phyloP scores from a whole-genome alignment of 352 stramenopile species.

The Globisporangium parvum region DNA sequence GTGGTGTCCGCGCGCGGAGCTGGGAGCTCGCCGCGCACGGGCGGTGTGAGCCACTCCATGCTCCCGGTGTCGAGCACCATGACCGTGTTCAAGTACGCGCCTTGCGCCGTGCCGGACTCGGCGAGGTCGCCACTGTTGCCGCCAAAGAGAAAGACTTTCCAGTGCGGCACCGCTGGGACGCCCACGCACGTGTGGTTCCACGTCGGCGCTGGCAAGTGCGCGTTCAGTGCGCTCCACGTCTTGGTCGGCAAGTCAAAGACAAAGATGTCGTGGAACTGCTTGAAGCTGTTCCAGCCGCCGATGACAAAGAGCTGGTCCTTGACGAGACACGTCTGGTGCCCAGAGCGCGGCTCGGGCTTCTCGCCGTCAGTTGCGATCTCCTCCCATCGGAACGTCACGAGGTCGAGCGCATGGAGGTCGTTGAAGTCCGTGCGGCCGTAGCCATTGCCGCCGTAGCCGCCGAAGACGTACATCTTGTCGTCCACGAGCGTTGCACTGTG shows the following conservation, averaged over 20 bases:
- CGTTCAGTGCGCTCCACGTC: constrained; percentile 76
- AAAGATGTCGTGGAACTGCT: constrained; percentile 96
- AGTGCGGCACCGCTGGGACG: constrained; percentile 93
- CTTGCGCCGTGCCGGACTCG: constrained; percentile 81
- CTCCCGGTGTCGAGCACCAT: constrained; percentile 90
- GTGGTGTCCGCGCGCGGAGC: constrained; percentile 89
- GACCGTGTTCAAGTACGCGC: constrained; percentile 87
- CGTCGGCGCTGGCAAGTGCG: constrained; percentile 54
- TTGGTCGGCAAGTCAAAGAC: constrained; percentile 85
- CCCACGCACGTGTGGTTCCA: constrained; percentile 95
- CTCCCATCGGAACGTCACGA: constrained; percentile 90
- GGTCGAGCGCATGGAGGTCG: constrained; percentile 90
- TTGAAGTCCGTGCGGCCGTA: constrained; percentile 95
- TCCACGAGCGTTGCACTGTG: constrained; percentile 88
- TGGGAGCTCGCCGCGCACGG: constrained; percentile 74
- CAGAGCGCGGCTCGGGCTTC: constrained; percentile 88
- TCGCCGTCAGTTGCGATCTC: constrained; percentile 83
- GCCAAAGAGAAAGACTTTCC: constrained; percentile 97
- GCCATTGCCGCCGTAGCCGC: constrained; percentile 94
- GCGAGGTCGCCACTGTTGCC: constrained; percentile 93
- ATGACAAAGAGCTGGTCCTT: constrained; percentile 92
- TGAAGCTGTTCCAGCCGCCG: constrained; percentile 94
- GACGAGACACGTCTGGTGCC: constrained; percentile 90
- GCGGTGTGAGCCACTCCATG: constrained; percentile 66
- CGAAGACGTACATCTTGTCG: constrained; percentile 93